Base-by-base conservation (phyloP, 148 eudicot genomes). In the Hydrangea macrophylla region DNA sequence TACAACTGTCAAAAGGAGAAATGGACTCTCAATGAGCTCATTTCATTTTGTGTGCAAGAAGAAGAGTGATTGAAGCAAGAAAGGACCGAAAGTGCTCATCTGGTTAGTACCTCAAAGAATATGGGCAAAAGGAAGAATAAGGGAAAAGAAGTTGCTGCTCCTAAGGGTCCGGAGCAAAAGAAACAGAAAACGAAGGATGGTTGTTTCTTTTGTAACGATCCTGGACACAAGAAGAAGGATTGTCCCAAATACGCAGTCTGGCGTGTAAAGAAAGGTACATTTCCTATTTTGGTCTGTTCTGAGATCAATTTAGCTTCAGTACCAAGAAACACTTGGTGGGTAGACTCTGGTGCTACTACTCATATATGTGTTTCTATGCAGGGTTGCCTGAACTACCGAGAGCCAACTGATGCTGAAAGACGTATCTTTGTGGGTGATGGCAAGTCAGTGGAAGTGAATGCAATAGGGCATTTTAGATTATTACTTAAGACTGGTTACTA, bases 331-430 rank as follows among this genome's bases (percentile, higher is more conserved):
- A n/a, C n/a, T n/a, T n/a, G n/a, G n/a, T n/a, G n/a, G n/a, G n/a
- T n/a, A n/a, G n/a, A n/a, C n/a, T n/a, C n/a, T n/a, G n/a, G n/a
- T n/a, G n/a, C n/a, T n/a, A n/a, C n/a, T n/a, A n/a, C n/a, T n/a
- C n/a, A n/a, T n/a, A n/a, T n/a, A n/a, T n/a, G 60, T 6, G 24
- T 24, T 26, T 3, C 67, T 62, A 35, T 62, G 48, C 24, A 62
- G 67, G 67, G 67, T 62, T 62, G 9, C 51, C 51, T 40, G 67
- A 28, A 51, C 13, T 28, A 15, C 6, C 67, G 51, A 62, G 5
- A 22, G 58, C 25, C 58, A 55, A 55, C 6, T 55, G 58, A 55
- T 55, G 58, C 58, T 55, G 58, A 55, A 55, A 55, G 58, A 55
- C 23, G n/a, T n/a, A n/a, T n/a, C n/a, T n/a, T n/a, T n/a, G n/a